Conservation (phyloP, 495 filamentous ascomycete genomes). For the Aspergillus saccharolyticus region DNA sequence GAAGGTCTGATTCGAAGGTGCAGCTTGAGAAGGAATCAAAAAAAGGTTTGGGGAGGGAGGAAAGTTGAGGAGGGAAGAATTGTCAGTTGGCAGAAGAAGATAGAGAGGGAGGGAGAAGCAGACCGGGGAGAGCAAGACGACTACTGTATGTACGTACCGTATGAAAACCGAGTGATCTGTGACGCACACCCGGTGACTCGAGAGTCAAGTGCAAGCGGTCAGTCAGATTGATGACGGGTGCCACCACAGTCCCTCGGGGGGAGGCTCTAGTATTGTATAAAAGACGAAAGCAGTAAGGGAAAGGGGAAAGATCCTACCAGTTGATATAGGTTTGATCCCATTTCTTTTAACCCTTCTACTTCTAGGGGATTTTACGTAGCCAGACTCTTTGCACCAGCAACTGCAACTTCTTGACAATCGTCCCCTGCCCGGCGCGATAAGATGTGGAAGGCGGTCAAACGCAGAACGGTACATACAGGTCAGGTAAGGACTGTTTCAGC, state of each 20-base stretch:
- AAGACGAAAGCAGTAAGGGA: not conserved
- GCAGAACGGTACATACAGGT: not conserved
- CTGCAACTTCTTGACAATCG: not conserved
- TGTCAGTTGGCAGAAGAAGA: conserved; percentile 25
- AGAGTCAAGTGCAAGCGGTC: conserved; percentile 17
- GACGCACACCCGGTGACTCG: conserved; percentile 34
- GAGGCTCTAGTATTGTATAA: conserved; percentile 1
- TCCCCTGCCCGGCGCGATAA: not conserved
- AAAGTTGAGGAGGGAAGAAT: conserved; percentile 33
- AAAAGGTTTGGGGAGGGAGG: conserved; percentile 13
- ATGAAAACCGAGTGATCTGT: conserved; percentile 19
- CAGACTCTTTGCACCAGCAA: not conserved
- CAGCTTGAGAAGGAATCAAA: conserved; percentile 10
- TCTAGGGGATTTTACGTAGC: not conserved
- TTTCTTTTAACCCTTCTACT: no score
- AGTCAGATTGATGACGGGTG: conserved; percentile 9
- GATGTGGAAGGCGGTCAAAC: conserved; percentile 14
- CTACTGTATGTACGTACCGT: not conserved
- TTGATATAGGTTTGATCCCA: no score
- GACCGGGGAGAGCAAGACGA: not conserved
- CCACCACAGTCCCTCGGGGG: conserved; percentile 5
- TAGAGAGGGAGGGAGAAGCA: not conserved
- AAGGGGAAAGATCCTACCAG: not conserved
- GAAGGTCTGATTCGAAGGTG: conserved; percentile 10
- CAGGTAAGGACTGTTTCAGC: not conserved